These are phyloP conservation scores for Penicillium pulvis DNA, from an alignment of 495 filamentous ascomycete genomes.

Conservation along the genomic window DNA sequence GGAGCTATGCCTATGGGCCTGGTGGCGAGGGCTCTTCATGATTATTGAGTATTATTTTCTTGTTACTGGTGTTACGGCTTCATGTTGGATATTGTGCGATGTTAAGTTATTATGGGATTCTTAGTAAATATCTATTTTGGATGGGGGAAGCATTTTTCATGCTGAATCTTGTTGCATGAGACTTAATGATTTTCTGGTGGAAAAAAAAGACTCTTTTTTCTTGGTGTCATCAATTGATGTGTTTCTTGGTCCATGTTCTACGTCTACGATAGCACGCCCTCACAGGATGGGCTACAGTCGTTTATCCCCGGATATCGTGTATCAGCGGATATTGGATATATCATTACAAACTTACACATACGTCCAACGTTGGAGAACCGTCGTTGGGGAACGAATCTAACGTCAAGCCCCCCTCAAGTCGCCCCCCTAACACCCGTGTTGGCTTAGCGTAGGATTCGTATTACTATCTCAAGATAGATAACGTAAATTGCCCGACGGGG, in stretches of 20 bases:
- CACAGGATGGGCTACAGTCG: neutral
- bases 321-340: neutral
- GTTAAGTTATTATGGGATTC: neutral
- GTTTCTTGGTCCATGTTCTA: too few relatives aligned
- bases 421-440: too few relatives aligned
- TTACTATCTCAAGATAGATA: too few relatives aligned
- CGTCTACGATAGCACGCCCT: too few relatives aligned
- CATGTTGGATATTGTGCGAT: neutral
- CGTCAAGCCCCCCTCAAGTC: too few relatives aligned
- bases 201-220: neutral
- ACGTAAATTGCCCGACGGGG: too few relatives aligned
- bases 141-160: neutral
- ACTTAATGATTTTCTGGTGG: neutral
- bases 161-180: neutral
- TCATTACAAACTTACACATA: neutral
- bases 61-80: neutral
- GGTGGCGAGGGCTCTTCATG: slow-evolving; percentile 32
- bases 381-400: too few relatives aligned
- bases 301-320: neutral
- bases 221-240: too few relatives aligned
- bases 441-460: too few relatives aligned
- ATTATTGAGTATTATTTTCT: slow-evolving; percentile 17
- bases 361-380: too few relatives aligned
- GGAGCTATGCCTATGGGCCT: slow-evolving; percentile 31
- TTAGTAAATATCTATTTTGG: slow-evolving; percentile 6